Evolutionary conservation across 2,329 filamentous ascomycete genomes (phyloP), one percentile per base, ranked within the genome.

Genomic region (Aspergillus luchuensis): DNA sequence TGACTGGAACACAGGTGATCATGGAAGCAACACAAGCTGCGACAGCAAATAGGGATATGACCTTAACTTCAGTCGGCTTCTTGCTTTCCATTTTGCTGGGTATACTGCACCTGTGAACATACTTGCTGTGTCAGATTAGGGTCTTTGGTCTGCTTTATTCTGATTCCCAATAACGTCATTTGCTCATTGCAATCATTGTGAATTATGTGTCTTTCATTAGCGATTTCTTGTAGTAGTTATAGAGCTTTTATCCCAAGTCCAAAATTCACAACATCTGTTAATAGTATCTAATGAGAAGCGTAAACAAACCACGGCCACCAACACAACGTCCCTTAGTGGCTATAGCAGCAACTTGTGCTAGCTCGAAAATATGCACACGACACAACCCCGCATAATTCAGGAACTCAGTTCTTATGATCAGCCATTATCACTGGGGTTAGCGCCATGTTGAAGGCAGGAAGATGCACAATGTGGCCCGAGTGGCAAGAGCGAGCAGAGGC

Each of bases 21-120:
- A 56, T 60, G 41, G 51, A 30, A 45, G 50, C 55, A 2, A 63
- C 58, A 25, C 60, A 60, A 8, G 41, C 50, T 17, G 60, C 55
- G 19, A 58, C 28, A 17, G 62, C 49, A 21, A 48, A 55, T 13
- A 58, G 48, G 17, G 41, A 55, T 4, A 21, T 47, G 10, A 28
- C 8, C 10, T 48, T 60, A 25, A 36, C 43, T 10, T 52, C 50
- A 17, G 36, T 30, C 13, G 39, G 52, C 25, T 45, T 58, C 6
- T 33, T 48, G 23, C 11, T 57, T 8, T 58, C 55, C 1, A 15
- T 57, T 8, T 8, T 59, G 8, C 19, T 60, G 39, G 41, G 53
- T 36, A 30, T 56, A 19, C 19, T 45, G 25, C 25, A 33, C 5
- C 8, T 56, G 4, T 47, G 19, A 47, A 5, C 13, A 21, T 8